Evolutionary conservation across 805 yeast species (phyloP).

Genomic region (Nakazawaea anatomiae): DNA sequence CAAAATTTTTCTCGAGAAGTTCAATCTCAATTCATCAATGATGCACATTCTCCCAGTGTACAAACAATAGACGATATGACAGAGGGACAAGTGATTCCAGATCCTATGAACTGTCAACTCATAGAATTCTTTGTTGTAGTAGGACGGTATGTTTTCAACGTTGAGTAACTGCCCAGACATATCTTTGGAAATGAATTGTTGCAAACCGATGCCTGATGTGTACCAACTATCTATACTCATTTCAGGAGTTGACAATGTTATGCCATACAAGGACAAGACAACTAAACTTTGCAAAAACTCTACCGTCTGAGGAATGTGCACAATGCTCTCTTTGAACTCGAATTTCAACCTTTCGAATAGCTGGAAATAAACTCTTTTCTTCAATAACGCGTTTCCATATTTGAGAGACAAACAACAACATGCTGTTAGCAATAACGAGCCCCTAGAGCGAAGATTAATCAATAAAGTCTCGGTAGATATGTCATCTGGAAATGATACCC

Average conservation of each 20-base stretch:
- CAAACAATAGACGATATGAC: slow-evolving; percentile 61
- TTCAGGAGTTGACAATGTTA: slow-evolving; percentile 44
- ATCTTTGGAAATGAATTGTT: slow-evolving; percentile 52
- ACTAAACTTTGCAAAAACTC: slow-evolving; percentile 68
- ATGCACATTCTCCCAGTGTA: slow-evolving; percentile 61
- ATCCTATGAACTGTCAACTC: slow-evolving; percentile 53
- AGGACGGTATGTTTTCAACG: slow-evolving; percentile 6
- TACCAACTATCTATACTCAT: slow-evolving; percentile 65
- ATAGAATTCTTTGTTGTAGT: slow-evolving; percentile 37
- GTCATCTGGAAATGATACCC: slow-evolving; percentile 67
- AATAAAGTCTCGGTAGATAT: slow-evolving; percentile 43
- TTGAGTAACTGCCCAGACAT: slow-evolving; percentile 33
- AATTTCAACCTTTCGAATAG: slow-evolving; percentile 39
- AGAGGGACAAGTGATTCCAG: slow-evolving; percentile 67
- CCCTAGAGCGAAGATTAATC: slow-evolving; percentile 38
- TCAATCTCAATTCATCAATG: slow-evolving; percentile 48
- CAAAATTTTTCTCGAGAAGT: slow-evolving; percentile 46
- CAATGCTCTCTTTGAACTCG: slow-evolving; percentile 41
- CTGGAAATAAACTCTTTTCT: slow-evolving; percentile 34
- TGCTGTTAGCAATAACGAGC: slow-evolving; percentile 61
- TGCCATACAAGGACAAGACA: slow-evolving; percentile 57
- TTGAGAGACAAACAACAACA: slow-evolving; percentile 61
- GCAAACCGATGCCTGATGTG: slow-evolving; percentile 58
- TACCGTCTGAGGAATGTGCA: slow-evolving; percentile 32
- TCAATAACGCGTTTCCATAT: slow-evolving; percentile 33